Percentiles rank a stretch among this genome's conserved stretches.
phyloP scores from a whole-genome alignment of 345 rosid genomes.

The Clarkia xantiana region DNA sequence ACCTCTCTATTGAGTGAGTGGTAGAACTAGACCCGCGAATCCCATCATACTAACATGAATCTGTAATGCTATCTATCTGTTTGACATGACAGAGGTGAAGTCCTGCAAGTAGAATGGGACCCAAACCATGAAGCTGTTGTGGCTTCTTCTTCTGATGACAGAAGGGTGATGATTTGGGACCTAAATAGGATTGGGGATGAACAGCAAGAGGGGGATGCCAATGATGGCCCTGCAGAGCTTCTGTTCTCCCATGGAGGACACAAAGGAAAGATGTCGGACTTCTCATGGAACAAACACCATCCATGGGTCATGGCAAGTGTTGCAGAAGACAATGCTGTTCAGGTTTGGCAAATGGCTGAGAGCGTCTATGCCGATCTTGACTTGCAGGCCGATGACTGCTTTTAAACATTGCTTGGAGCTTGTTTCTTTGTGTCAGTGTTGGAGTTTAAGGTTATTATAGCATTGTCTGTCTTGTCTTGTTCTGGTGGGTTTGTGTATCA shows the following conservation, averaged over 20 bases:
- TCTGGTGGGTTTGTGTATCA: background rate
- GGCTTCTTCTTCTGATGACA: constrained; percentile 84
- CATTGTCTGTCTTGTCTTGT: background rate
- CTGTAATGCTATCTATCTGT: constrained; percentile 7
- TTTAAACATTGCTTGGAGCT: background rate
- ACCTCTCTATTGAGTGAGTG: background rate
- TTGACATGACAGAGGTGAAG: constrained; percentile 84
- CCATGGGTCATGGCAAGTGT: constrained; percentile 71
- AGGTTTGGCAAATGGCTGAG: constrained; percentile 74
- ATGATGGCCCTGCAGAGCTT: constrained; percentile 77
- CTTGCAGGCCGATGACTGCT: constrained; percentile 12
- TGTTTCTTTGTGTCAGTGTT: background rate
- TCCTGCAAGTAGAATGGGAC: constrained; percentile 96
- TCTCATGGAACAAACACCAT: constrained; percentile 65
- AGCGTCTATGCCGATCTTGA: constrained; percentile 47
- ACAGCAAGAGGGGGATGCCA: constrained; percentile 63
- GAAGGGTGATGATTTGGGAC: constrained; percentile 93
- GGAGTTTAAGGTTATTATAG: background rate
- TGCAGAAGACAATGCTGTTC: constrained; percentile 62
- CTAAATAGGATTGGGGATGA: constrained; percentile 84
- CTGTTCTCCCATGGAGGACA: constrained; percentile 84
- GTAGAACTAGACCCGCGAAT: no score
- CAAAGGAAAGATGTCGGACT: constrained; percentile 66
- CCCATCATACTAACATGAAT: no score
- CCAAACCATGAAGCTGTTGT: constrained; percentile 85